Base-by-base conservation (phyloP, 352 stramenopile genomes). In the Phytophthora megakarya region DNA sequence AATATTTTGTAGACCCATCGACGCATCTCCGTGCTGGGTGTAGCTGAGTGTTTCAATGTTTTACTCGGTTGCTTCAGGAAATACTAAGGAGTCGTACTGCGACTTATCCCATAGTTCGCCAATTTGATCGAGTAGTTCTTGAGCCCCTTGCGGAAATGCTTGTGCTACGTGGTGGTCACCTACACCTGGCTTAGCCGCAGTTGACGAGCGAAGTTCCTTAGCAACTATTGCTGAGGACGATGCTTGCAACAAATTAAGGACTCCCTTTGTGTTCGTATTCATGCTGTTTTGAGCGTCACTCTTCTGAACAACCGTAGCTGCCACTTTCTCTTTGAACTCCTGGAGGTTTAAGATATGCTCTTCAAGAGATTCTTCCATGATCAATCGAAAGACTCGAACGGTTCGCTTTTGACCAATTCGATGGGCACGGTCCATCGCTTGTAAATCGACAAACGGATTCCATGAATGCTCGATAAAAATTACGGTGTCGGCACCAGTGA, bases 391-490 rank as follows among this genome's bases (percentile, higher is more conserved):
- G 2, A 96, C 85, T 1, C 84, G 81, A 50, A 94, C 86, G 1
- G 75, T 84, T 37, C 72, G 73, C 25, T 68, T 81, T 56, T 96
- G 87, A 0, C 87, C 87, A 35, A 96, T 83, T 6, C 87, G 85
- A 48, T 96, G 87, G 15, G 83, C 85, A 28, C 87, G 75, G 64
- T 96, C 87, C 87, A 96, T 97, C 11, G 90, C 93, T 65, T 98
- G 94, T 38, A 98, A 42, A 68, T 99, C 97, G 30, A 97, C 88
- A 67, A 97, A 96, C 18, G 97, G 97, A 65, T 99, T 99, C 95
- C 96, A 99, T 51, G 97, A 95, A 58, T 98, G 93, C 73, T 99
- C 97, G 1, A 99, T 67, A 65, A 99, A 99, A 33, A 99, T 96
- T 9, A 99, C 97, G 0, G 92, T 99, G 72, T 99, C 95, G 4